Conservation (phyloP, 2,329 filamentous ascomycete genomes). For the Neospermospora avenae region DNA sequence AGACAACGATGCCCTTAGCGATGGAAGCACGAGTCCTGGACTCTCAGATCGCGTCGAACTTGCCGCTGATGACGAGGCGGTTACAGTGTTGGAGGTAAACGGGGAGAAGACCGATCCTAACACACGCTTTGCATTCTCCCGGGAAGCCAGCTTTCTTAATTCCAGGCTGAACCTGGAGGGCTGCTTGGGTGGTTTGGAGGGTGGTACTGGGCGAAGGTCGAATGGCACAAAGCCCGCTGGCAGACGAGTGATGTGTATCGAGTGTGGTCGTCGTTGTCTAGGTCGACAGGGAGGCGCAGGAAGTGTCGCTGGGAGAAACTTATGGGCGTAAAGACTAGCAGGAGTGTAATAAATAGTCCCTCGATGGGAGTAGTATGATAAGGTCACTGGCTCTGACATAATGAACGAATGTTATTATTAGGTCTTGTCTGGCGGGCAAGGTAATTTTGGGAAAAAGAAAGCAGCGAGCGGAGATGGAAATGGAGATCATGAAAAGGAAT, state of each 20-base stretch:
- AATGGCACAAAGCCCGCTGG: conserved; percentile 41
- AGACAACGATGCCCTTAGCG: conserved; percentile 20
- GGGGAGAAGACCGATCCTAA: conserved; percentile 34
- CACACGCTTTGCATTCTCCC: conserved; percentile 36
- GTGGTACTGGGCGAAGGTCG: conserved; percentile 34
- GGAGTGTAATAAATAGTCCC: conserved; percentile 32
- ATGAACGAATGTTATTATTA: conserved; percentile 27
- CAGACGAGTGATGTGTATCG: conserved; percentile 53
- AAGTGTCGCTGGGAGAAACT: conserved; percentile 24
- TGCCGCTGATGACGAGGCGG: conserved; percentile 23
- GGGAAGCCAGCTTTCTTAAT: conserved; percentile 45
- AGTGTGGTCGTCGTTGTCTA: conserved; percentile 51
- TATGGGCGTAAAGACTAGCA: conserved; percentile 13
- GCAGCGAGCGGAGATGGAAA: not conserved
- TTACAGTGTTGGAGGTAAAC: conserved; percentile 20
- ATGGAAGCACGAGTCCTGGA: conserved; percentile 13
- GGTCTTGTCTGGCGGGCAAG: conserved; percentile 8
- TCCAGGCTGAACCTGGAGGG: conserved; percentile 37
- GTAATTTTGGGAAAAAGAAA: not conserved
- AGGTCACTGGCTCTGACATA: conserved; percentile 29
- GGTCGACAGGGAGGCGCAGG: conserved; percentile 46
- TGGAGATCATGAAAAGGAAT: conserved; percentile 5
- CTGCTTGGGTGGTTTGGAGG: conserved; percentile 32
- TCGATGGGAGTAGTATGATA: conserved; percentile 28
- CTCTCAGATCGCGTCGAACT: conserved; percentile 26